Evolutionary conservation across 169 alveolate genomes (phyloP).

Genomic region (Cryptosporidium viatorum): DNA sequence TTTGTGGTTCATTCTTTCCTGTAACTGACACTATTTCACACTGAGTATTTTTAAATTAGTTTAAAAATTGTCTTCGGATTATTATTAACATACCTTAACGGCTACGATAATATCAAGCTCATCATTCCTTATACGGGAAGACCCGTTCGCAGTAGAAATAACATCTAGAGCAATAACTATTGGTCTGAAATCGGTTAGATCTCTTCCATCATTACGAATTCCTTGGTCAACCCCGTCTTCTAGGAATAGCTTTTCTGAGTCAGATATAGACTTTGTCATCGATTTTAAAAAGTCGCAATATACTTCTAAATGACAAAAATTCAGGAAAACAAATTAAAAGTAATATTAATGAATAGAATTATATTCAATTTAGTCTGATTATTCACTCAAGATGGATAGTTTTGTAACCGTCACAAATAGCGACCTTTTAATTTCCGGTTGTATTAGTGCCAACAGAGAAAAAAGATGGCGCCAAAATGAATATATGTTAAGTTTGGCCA

Average conservation of each 20-base stretch:
- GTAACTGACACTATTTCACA: slow-evolving; percentile 39
- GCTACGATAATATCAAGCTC: slow-evolving; percentile 56
- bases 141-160: slow-evolving; percentile 63
- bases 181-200: slow-evolving; percentile 35
- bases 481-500: background rate
- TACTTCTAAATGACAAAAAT: background rate
- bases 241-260: slow-evolving; percentile 38
- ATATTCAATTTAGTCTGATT: too few species aligned
- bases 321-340: background rate
- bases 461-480: slow-evolving; percentile 1
- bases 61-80: background rate
- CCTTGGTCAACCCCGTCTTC: slow-evolving; percentile 75
- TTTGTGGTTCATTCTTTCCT: background rate
- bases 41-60: slow-evolving; percentile 1
- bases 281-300: background rate
- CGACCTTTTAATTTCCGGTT: background rate
- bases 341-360: too few species aligned
- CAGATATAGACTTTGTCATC: slow-evolving; percentile 51
- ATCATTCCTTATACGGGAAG: slow-evolving; percentile 53
- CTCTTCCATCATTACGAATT: slow-evolving; percentile 72
- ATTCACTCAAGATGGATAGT: background rate
- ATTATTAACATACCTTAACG: slow-evolving; percentile 46
- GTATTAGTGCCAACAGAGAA: background rate
- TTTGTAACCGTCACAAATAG: background rate
- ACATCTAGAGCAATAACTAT: slow-evolving; percentile 46